These are phyloP conservation scores for Moricandia moricandioides DNA, from an alignment of 345 rosid genomes.

Conservation along the genomic window DNA sequence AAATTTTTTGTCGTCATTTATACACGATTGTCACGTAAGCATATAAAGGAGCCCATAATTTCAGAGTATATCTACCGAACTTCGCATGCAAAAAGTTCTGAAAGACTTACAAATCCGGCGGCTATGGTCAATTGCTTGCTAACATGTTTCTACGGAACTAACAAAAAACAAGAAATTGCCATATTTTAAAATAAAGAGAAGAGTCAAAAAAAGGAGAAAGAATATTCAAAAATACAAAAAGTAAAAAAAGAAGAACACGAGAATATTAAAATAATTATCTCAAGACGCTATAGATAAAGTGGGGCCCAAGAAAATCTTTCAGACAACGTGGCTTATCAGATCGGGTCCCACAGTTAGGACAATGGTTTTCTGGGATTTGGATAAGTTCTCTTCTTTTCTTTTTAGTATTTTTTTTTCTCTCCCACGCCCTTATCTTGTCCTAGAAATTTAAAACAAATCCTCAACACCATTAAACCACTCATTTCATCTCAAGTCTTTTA, in stretches of 20 bases:
- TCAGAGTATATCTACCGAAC: slow-evolving; percentile 5
- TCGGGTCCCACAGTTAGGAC: slow-evolving; percentile 27
- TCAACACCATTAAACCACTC: not conserved
- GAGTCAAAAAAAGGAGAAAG: slow-evolving; percentile 10
- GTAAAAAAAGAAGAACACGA: not conserved
- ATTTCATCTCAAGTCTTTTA: not conserved
- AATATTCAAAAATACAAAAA: slow-evolving; percentile 14
- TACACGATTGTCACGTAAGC: not conserved
- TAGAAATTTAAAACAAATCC: not conserved
- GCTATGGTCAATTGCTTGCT: slow-evolving; percentile 17
- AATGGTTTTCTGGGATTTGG: slow-evolving; percentile 24
- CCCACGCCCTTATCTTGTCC: slow-evolving; percentile 32
- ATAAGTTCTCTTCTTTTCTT: slow-evolving; percentile 14
- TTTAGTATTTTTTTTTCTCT: not conserved
- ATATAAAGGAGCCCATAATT: not conserved
- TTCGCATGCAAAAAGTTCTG: slow-evolving; percentile 20
- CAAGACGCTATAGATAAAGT: slow-evolving; percentile 36
- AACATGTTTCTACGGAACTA: not conserved
- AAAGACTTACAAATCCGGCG: slow-evolving; percentile 18
- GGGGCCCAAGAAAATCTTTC: slow-evolving; percentile 33
- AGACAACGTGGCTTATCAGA: slow-evolving; percentile 38
- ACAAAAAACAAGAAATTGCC: not conserved
- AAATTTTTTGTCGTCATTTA: not conserved
- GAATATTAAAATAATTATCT: slow-evolving; percentile 8
- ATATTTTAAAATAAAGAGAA: not conserved